phyloP scores from a whole-genome alignment of 345 rosid species.

The Populus simonii region DNA sequence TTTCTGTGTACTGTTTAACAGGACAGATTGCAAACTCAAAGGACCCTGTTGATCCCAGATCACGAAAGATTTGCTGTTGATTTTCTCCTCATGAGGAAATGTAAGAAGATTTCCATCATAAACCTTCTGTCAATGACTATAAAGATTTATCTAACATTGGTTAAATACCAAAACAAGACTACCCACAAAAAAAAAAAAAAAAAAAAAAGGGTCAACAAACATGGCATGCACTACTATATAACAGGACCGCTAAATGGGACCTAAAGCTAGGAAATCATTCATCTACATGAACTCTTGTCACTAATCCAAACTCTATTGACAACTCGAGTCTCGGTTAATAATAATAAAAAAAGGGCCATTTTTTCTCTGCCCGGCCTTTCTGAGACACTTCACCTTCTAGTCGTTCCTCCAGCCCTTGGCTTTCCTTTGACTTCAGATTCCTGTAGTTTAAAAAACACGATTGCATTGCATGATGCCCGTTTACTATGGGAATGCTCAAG shows the following conservation, averaged over 20 bases:
- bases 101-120: not conserved
- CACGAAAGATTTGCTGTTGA: not conserved
- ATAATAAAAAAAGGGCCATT: not conserved
- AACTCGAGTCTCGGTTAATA: not conserved
- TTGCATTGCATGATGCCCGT: not conserved
- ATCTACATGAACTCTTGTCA: not conserved
- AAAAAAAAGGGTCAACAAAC: not conserved
- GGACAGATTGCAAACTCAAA: not conserved
- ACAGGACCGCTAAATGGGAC: not conserved
- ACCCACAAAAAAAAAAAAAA: not conserved
- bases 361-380: not conserved
- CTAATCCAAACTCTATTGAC: not conserved
- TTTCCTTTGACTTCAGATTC: slow-evolving; percentile 84
- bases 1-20: not conserved
- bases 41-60: too few species aligned
- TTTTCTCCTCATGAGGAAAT: not conserved
- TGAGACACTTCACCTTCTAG: slow-evolving; percentile 16
- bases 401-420: slow-evolving; percentile 40
- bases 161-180: not conserved
- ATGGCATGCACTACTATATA: not conserved
- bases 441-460: slow-evolving; percentile 33
- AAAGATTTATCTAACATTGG: not conserved
- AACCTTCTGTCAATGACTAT: not conserved
- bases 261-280: not conserved
- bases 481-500: not conserved